Conservation (phyloP, 306 rosid species). For the Oemleria cerasiformis region DNA sequence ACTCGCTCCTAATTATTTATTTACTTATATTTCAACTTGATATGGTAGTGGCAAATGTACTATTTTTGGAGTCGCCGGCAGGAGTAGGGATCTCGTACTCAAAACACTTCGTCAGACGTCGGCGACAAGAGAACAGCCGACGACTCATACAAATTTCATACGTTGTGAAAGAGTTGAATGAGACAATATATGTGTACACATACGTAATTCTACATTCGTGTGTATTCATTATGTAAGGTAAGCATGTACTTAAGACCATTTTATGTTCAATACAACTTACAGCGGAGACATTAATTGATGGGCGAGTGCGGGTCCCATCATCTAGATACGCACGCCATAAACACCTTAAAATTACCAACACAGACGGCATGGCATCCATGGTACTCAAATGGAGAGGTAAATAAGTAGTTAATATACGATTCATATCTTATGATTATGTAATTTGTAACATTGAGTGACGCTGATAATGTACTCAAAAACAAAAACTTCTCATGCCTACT, state of each 20-base stretch:
- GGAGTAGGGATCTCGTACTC: conserved; percentile 72
- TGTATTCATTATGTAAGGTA: too few species aligned
- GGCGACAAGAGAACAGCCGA: conserved; percentile 60
- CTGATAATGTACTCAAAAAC: too few species aligned
- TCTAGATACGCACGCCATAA: conserved; percentile 39
- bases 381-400: conserved; percentile 43
- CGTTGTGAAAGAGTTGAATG: too few species aligned
- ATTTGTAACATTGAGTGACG: too few species aligned
- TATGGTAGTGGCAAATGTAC: conserved; percentile 57
- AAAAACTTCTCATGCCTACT: too few species aligned
- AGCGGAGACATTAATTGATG: conserved; percentile 49
- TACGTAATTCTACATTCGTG: too few species aligned
- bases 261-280: conserved; percentile 20
- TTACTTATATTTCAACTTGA: neutral
- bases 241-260: too few species aligned
- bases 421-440: too few species aligned
- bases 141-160: conserved; percentile 47
- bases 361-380: conserved; percentile 47
- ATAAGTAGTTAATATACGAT: too few species aligned
- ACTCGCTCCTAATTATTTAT: too few species aligned
- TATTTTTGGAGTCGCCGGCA: conserved; percentile 66
- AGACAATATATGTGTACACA: too few species aligned
- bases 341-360: conserved; percentile 29
- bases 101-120: conserved; percentile 28
- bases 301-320: conserved; percentile 44